These are phyloP conservation scores for Adansonia grandidieri DNA, from an alignment of 441 rosid genomes.

Conservation along the genomic window DNA sequence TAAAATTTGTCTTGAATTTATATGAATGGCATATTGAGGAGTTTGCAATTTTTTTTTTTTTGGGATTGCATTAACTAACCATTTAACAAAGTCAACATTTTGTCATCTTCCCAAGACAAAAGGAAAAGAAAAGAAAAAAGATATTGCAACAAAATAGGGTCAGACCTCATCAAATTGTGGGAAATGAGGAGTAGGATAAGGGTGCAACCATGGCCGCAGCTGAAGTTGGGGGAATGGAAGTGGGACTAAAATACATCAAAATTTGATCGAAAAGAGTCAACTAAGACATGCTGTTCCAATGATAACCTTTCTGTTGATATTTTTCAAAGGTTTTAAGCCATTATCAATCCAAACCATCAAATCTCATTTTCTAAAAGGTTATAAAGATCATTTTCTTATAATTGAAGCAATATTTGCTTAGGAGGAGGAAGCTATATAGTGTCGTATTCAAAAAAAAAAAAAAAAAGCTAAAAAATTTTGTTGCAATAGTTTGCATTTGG, in stretches of 20 bases:
- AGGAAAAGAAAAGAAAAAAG: not conserved
- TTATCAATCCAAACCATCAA: slow-evolving; percentile 31
- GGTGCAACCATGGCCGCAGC: slow-evolving; percentile 3
- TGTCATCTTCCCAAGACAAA: no score
- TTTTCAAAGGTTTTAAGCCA: slow-evolving; percentile 22
- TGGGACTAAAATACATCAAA: not conserved
- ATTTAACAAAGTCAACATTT: no score
- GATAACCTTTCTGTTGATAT: slow-evolving; percentile 18
- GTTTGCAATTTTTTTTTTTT: not conserved
- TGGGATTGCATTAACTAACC: not conserved
- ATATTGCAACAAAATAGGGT: not conserved
- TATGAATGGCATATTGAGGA: not conserved
- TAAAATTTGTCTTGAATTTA: not conserved
- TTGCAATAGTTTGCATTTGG: slow-evolving; percentile 18
- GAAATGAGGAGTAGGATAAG: not conserved
- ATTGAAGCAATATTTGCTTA: slow-evolving; percentile 30
- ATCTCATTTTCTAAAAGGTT: slow-evolving; percentile 1
- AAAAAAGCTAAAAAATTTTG: no score
- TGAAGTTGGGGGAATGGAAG: slow-evolving; percentile 6
- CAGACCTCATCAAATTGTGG: not conserved
- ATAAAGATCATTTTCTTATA: slow-evolving; percentile 34
- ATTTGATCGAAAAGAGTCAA: not conserved
- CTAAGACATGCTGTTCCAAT: no score
- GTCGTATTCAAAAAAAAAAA: not conserved
- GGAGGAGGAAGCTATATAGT: not conserved